A percentile compares a stretch with the other conserved stretches of the same genome.
Evolutionary conservation across 129 eudicot species (phyloP).

Genomic region (Pittosporum tobira): DNA sequence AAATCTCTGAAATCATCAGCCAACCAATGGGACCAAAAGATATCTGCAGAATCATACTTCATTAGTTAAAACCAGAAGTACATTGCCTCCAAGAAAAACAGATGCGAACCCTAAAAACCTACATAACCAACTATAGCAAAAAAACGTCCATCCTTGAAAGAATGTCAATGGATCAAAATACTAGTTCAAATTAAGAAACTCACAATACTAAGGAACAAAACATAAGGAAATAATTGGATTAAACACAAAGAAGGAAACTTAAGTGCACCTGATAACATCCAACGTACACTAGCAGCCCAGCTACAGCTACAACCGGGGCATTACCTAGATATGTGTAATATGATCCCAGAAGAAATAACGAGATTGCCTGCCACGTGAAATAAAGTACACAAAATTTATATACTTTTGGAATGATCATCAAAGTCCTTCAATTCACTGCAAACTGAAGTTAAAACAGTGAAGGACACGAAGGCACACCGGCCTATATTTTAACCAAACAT

Average conservation of each 20-base stretch:
- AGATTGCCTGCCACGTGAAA: conserved; percentile 42
- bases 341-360: conserved; percentile 83
- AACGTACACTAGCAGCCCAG: conserved; percentile 74
- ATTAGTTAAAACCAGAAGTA: conserved; percentile 1
- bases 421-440: background rate
- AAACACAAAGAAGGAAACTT: conserved; percentile 9
- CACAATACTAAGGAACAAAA: background rate
- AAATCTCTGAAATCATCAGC: conserved; percentile 93
- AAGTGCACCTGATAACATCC: conserved; percentile 89
- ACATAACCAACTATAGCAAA: background rate
- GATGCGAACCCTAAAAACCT: background rate
- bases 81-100: background rate
- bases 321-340: conserved; percentile 73
- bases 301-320: conserved; percentile 70
- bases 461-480: too few relatives aligned
- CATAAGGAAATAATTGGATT: background rate
- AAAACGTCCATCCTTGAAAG: background rate
- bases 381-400: background rate
- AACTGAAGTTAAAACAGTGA: background rate
- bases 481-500: background rate
- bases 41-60: conserved; percentile 41
- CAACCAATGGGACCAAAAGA: conserved; percentile 99
- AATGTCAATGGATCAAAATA: background rate
- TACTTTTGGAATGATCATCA: background rate
- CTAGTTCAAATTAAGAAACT: background rate